Evolutionary conservation across 441 rosid genomes (phyloP), one percentile per base, ranked within the genome.

Genomic region (Aleurites moluccanus): DNA sequence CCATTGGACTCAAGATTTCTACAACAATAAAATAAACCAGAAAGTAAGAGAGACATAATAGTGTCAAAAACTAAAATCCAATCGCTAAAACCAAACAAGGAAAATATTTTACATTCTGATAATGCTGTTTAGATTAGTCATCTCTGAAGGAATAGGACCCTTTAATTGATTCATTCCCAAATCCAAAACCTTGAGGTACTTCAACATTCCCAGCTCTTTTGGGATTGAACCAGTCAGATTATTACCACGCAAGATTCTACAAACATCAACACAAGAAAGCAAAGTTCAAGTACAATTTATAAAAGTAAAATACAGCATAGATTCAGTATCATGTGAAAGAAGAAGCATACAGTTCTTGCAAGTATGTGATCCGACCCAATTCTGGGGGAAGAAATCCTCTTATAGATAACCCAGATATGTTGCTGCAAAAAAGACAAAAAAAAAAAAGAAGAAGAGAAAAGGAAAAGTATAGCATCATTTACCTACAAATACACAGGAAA

Each of bases 1-100:
- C 98, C 97, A 82, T 94, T 94, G 60, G 92, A 88, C 88, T 91
- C 91, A 68, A 94, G 92, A 80, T 94, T 92, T 85, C 98, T 94
- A 86, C 77, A 84, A 72, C 57, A 63, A 53, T 67, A 59, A 44
- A 72, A 73, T 74, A 73, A 72, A 57, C 69, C 65, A 28, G 73
- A 40, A 75, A 44, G 55, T 67, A 75, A 78, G 75, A 53, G n/a
- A 66, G 65, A 61, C 47, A 21, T 69, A 61, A 3, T 52, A 69
- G 44, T 68, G 40, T 70, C 35, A 50, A 33, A 21, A 59, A 75
- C 27, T 21, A 10, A 53, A 63, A 44, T 66, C 33, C 70, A 70
- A 49, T 50, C 70, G 44, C 20, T 42, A 62, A 69, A 60, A 25
- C 21, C 8, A 35, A 38, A 9, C 8, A 35, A 30, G 20, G 57